Percentiles rank a stretch among this genome's conserved stretches.
Evolutionary conservation across 345 rosid genomes (phyloP).

Genomic region (Viola odorata): DNA sequence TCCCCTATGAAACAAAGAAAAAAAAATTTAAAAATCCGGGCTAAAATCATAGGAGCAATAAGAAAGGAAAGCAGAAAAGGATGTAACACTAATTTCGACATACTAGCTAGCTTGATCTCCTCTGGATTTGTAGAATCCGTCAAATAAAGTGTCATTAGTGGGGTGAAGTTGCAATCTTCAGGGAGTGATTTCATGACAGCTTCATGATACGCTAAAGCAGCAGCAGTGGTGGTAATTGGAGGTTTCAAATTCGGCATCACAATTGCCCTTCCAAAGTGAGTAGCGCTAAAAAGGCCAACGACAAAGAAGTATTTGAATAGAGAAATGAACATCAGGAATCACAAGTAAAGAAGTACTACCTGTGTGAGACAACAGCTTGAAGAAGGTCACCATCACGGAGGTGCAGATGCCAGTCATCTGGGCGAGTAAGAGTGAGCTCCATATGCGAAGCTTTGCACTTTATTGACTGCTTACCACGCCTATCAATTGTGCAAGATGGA

Average conservation of each 20-base stretch:
- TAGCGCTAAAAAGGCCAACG: conserved; percentile 37
- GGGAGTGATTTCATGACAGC: conserved; percentile 63
- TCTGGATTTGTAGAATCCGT: conserved; percentile 74
- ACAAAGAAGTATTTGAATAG: too few relatives aligned
- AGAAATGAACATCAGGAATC: not conserved
- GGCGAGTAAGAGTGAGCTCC: conserved; percentile 67
- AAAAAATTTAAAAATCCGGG: conserved; percentile 3
- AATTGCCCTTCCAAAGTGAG: conserved; percentile 71
- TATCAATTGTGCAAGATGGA: not conserved
- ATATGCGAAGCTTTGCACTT: conserved; percentile 28
- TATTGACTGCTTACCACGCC: not conserved
- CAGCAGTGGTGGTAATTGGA: conserved; percentile 69
- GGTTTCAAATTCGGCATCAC: conserved; percentile 95
- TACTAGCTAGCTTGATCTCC: conserved; percentile 92
- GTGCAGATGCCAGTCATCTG: conserved; percentile 93
- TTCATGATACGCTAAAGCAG: conserved; percentile 61
- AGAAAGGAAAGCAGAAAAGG: too few relatives aligned
- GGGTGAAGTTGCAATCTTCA: conserved; percentile 49
- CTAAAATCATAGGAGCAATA: not conserved
- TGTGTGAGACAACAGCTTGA: conserved; percentile 67
- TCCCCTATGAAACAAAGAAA: conserved; percentile 34
- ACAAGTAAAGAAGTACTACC: conserved; percentile 25
- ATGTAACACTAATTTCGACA: conserved; percentile 2
- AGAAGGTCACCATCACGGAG: conserved; percentile 73
- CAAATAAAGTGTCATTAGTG: conserved; percentile 92